These are phyloP conservation scores for Epichloe brachyelytri DNA, from an alignment of 2,329 filamentous ascomycete genomes.

Conservation along the genomic window DNA sequence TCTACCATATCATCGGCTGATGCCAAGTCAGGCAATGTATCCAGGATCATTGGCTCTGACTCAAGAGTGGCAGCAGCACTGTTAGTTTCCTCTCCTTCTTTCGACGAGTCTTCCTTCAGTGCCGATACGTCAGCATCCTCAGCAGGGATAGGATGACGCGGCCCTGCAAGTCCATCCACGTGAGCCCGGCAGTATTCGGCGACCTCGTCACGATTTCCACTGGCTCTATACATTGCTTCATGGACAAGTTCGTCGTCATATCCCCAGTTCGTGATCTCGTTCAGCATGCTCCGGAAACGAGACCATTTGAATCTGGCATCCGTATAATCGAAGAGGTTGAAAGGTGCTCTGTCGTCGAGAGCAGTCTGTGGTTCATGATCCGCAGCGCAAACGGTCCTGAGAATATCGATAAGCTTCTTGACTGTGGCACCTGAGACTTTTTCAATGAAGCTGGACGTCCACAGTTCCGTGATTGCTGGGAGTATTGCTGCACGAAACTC, in stretches of 20 bases:
- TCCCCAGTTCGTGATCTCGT: constrained; percentile 19
- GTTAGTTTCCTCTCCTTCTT: constrained; percentile 12
- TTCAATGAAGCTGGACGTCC: constrained; percentile 75
- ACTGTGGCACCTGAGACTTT: constrained; percentile 66
- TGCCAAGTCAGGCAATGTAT: constrained; percentile 15
- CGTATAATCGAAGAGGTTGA: constrained; percentile 31
- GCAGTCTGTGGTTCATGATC: constrained; percentile 59
- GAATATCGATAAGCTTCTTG: constrained; percentile 68
- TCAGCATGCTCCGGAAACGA: constrained; percentile 16
- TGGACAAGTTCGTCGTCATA: constrained; percentile 48
- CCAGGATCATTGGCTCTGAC: constrained; percentile 25
- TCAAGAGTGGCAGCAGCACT: constrained; percentile 15
- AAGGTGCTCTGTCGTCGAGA: constrained; percentile 31
- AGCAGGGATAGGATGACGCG: constrained; percentile 53
- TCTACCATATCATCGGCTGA: constrained; percentile 2
- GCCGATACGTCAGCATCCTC: constrained; percentile 36
- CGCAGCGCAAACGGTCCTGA: constrained; percentile 65
- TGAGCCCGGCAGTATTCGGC: constrained; percentile 65
- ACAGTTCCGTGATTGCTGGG: constrained; percentile 63
- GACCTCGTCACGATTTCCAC: constrained; percentile 47
- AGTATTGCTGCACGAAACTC: constrained; percentile 73
- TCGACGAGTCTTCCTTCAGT: constrained; percentile 15
- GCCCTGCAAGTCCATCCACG: constrained; percentile 40
- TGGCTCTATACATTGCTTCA: constrained; percentile 75
- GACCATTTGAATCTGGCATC: constrained; percentile 35